phyloP scores from a whole-genome alignment of 805 yeast species.

The Kodamaea kaohsiungensis region DNA sequence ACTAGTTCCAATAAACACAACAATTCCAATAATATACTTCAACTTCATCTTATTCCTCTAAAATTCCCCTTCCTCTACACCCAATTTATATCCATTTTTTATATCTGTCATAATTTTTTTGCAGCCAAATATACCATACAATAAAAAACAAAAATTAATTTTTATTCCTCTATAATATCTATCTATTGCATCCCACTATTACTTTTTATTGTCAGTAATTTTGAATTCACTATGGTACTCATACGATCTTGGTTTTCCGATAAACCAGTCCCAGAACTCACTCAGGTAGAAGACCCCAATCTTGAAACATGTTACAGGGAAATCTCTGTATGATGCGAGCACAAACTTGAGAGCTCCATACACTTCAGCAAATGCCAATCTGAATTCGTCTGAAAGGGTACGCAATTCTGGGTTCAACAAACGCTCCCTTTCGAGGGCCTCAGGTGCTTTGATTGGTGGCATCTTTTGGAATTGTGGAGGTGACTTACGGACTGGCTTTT shows the following conservation, averaged over 20 bases:
- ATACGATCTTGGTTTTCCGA: slow-evolving; percentile 50
- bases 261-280: slow-evolving; percentile 70
- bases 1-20: background rate
- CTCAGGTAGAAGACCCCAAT: slow-evolving; percentile 49
- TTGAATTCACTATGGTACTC: slow-evolving; percentile 9
- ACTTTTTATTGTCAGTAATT: background rate
- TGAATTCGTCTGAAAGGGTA: slow-evolving; percentile 44
- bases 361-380: slow-evolving; percentile 52
- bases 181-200: background rate
- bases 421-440: slow-evolving; percentile 3
- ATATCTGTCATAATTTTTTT: background rate
- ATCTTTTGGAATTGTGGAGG: slow-evolving; percentile 6
- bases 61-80: background rate
- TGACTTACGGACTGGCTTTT: background rate
- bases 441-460: slow-evolving; percentile 9
- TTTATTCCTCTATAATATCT: background rate
- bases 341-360: slow-evolving; percentile 65
- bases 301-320: slow-evolving; percentile 65
- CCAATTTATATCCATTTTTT: background rate
- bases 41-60: background rate
- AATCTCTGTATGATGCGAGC: slow-evolving; percentile 59
- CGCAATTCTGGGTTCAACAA: slow-evolving; percentile 2
- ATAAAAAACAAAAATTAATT: background rate
- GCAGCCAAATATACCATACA: background rate
- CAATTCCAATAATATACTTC: background rate